These are phyloP conservation scores for Tricholoma sp. DNA, from an alignment of 768 basidiomycete genomes.

Conservation along the genomic window DNA sequence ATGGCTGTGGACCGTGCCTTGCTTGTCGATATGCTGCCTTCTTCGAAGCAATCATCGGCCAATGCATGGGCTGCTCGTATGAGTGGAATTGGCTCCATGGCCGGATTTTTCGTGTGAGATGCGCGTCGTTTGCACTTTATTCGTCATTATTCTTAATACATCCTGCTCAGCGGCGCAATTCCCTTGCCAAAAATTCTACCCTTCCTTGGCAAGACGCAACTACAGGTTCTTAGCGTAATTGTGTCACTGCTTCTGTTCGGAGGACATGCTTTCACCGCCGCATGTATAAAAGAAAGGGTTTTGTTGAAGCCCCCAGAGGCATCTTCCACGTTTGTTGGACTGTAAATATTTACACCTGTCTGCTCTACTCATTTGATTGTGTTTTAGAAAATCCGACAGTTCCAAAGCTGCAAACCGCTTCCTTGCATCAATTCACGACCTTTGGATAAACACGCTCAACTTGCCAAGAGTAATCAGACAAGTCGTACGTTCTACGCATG, in stretches of 20 bases:
- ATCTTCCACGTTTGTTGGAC: conserved; percentile 8
- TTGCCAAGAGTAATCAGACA: conserved; percentile 73
- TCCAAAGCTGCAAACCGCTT: conserved; percentile 27
- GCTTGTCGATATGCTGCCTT: conserved; percentile 79
- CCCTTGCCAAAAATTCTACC: conserved; percentile 68
- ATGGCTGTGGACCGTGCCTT: conserved; percentile 89
- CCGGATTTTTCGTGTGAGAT: conserved; percentile 83
- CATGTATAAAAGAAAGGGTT: conserved; percentile 70
- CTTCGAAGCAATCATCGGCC: conserved; percentile 70
- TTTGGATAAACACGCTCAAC: conserved; percentile 64
- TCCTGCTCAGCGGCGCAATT: conserved; percentile 63
- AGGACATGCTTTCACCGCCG: conserved; percentile 60
- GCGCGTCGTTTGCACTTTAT: background rate
- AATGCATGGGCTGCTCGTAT: conserved; percentile 97
- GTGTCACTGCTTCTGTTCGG: conserved; percentile 64
- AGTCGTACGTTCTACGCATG: background rate
- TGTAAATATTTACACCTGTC: background rate
- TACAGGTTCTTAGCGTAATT: conserved; percentile 76
- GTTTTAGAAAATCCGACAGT: conserved; percentile 5
- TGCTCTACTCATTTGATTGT: background rate
- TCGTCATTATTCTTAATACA: background rate
- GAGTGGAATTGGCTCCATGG: conserved; percentile 79
- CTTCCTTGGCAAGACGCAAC: conserved; percentile 72
- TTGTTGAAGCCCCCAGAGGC: conserved; percentile 34
- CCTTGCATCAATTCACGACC: conserved; percentile 45